These are phyloP conservation scores for Waltiozyma sp. DNA, from an alignment of 1,139 yeast species.

Conservation along the genomic window DNA sequence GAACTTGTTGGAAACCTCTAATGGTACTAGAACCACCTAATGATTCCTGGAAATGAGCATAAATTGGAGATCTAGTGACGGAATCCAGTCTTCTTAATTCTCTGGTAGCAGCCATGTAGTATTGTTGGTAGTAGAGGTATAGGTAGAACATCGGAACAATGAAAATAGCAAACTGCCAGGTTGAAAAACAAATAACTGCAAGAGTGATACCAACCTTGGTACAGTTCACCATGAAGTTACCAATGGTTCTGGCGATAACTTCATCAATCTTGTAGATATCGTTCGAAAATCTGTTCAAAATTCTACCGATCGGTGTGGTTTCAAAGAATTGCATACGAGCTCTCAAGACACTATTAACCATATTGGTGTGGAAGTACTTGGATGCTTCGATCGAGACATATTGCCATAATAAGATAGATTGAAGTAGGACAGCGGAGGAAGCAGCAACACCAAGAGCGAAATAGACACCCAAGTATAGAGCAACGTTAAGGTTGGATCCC, in stretches of 20 bases:
- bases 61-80: conserved; percentile 86
- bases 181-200: conserved; percentile 71
- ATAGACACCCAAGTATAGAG: conserved; percentile 64
- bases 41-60: conserved; percentile 95
- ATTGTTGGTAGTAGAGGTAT: conserved; percentile 79
- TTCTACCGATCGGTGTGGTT: conserved; percentile 93
- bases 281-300: conserved; percentile 85
- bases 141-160: conserved; percentile 61
- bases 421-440: conserved; percentile 48
- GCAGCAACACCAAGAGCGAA: conserved; percentile 64
- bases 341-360: conserved; percentile 72
- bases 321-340: conserved; percentile 98
- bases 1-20: conserved; percentile 74
- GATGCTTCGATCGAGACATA: conserved; percentile 83
- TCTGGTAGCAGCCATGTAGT: conserved; percentile 81
- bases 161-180: conserved; percentile 76
- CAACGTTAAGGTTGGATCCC: conserved; percentile 64
- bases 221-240: conserved; percentile 67
- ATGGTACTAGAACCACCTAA: conserved; percentile 83
- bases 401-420: conserved; percentile 67
- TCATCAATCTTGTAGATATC: conserved; percentile 93
- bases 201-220: conserved; percentile 73
- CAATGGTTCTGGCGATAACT: conserved; percentile 70
- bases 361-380: conserved; percentile 58
- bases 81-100: conserved; percentile 93